Evolutionary conservation across 1,284 basidiomycete genomes (phyloP), one percentile per base, ranked within the genome.

Genomic region (Trametes polyzona): DNA sequence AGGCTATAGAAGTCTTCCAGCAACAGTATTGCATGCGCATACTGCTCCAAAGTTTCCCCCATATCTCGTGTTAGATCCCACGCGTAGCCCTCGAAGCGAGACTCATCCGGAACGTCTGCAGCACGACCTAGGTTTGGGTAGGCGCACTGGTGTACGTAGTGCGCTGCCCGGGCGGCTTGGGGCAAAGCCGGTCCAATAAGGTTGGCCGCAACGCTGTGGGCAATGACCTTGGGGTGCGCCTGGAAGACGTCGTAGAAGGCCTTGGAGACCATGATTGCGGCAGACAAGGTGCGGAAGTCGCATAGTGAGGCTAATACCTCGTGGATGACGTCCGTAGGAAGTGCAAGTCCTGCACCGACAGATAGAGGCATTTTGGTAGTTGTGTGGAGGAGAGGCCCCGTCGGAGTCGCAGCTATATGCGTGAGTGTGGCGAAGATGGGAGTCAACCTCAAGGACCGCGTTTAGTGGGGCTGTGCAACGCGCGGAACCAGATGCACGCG

Each of bases 1-100:
- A 69, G 62, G 51, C 76, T 78, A 52, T 73, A 78, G 5, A 74
- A 43, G 2, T 67, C 62, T 51, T 76, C 75, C 2, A 77, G 41
- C 6, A 51, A 51, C 8, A 19, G 54, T 11, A 72, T 63, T 4
- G 68, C 57, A 0, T 54, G 17, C 6, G 69, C 69, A 47, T 69
- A 64, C 1, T 41, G 10, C 5, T 62, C 59, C 17, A 76, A 57
- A 0, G 42, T 0, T 0, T 0, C 16, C 24, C 8, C 48, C 39
- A 29, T 46, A 46, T 23, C 58, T 40, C 27, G 57, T 3, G 35
- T 32, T 1, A 47, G 49, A 11, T 26, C 33, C 44, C 55, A 51
- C 8, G 43, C 33, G 0, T 21, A 6, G 6, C 21, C 33, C 1
- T 36, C 39, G 30, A 55, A 59, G 32, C 46, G 21, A 7, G 19